These are phyloP conservation scores for Solanum corneliomulleri DNA, from an alignment of 257 asterid genomes.

Conservation along the genomic window DNA sequence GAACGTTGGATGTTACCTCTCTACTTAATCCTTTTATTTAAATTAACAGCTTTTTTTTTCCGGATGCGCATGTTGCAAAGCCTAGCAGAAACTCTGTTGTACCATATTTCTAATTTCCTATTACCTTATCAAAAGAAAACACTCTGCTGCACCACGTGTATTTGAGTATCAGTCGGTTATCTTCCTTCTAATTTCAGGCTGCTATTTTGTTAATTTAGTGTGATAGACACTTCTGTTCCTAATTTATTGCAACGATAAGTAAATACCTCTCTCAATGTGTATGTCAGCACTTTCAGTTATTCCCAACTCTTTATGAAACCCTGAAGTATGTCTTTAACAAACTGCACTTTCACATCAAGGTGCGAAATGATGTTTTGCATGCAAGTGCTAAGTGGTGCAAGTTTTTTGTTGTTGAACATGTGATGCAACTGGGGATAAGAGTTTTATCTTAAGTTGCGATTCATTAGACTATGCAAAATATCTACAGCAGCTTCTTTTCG, in stretches of 20 bases:
- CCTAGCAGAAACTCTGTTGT: neutral
- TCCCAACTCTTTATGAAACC: neutral
- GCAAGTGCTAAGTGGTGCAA: neutral
- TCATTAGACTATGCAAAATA: neutral
- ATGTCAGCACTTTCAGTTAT: neutral
- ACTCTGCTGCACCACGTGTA: neutral
- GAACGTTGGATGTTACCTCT: neutral
- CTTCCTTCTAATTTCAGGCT: neutral
- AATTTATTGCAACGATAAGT: neutral
- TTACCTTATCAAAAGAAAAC: neutral
- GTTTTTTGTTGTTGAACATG: neutral
- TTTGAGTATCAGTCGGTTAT: neutral
- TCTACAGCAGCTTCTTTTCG: neutral
- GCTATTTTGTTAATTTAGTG: neutral
- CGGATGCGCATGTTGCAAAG: neutral
- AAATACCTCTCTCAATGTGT: neutral
- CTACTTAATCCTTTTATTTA: neutral
- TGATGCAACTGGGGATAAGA: neutral
- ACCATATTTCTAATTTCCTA: neutral
- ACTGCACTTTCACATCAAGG: neutral
- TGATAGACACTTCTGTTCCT: neutral
- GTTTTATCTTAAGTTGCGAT: neutral
- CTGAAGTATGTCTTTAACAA: neutral
- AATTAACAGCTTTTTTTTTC: neutral
- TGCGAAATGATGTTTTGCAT: neutral